Evolutionary conservation across 805 yeast species (phyloP).

Genomic region (Candida nemodendra): DNA sequence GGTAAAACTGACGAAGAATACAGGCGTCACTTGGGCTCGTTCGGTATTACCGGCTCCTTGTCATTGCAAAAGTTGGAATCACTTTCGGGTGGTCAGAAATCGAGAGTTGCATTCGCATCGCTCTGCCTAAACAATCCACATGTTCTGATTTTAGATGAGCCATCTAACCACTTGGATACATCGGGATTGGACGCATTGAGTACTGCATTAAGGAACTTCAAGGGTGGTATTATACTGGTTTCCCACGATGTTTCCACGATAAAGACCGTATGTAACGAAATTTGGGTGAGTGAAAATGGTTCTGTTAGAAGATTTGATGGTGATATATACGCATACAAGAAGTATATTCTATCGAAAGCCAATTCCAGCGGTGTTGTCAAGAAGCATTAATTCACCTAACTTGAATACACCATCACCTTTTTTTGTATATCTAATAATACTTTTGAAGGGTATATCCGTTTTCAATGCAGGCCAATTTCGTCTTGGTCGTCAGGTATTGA

Average conservation of each 20-base stretch:
- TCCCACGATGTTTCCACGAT: slow-evolving; percentile 95
- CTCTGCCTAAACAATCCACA: slow-evolving; percentile 89
- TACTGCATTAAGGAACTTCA: slow-evolving; percentile 80
- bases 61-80: slow-evolving; percentile 88
- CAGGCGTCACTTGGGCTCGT: slow-evolving; percentile 93
- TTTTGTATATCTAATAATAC: too few relatives aligned
- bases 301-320: slow-evolving; percentile 79
- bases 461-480: too few relatives aligned
- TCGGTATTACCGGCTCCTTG: slow-evolving; percentile 93
- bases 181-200: slow-evolving; percentile 95
- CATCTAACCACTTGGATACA: slow-evolving; percentile 97
- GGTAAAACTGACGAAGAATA: slow-evolving; percentile 96
- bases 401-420: too few relatives aligned
- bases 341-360: slow-evolving; percentile 77
- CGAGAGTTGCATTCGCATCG: slow-evolving; percentile 97
- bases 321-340: slow-evolving; percentile 82
- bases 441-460: too few relatives aligned
- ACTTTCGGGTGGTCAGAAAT: slow-evolving; percentile 96
- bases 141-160: slow-evolving; percentile 90
- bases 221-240: slow-evolving; percentile 97
- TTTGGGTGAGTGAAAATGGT: slow-evolving; percentile 93
- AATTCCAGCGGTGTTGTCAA: slow-evolving; percentile 88
- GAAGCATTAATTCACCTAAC: slow-evolving; percentile 60
- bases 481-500: too few relatives aligned
- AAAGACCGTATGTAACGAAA: slow-evolving; percentile 83